Conservation (phyloP, 768 basidiomycete species). For the Galerina sulciceps region DNA sequence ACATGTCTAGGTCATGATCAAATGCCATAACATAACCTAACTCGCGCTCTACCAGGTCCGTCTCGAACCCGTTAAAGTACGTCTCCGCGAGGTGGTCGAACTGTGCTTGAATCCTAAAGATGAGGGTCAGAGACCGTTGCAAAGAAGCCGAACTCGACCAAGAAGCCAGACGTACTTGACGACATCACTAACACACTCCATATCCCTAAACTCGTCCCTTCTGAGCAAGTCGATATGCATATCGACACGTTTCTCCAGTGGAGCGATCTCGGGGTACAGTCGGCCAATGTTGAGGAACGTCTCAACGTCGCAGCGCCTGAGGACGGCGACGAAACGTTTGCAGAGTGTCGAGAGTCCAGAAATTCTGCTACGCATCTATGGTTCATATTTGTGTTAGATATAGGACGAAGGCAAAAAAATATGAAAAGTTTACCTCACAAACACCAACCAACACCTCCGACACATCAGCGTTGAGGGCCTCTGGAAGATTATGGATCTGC, state of each 20-base stretch:
- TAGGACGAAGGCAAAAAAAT: not conserved
- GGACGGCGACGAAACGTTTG: conserved; percentile 86
- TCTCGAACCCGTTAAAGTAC: conserved; percentile 82
- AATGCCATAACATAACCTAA: conserved; percentile 80
- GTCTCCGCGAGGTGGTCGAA: conserved; percentile 92
- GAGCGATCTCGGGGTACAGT: conserved; percentile 81
- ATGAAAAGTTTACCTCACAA: conserved; percentile 69
- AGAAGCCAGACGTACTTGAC: conserved; percentile 57
- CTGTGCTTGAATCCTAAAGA: conserved; percentile 81
- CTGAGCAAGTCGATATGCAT: conserved; percentile 86
- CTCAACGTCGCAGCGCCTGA: conserved; percentile 80
- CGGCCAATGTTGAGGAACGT: conserved; percentile 87
- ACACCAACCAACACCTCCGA: conserved; percentile 91
- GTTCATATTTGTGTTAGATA: not conserved
- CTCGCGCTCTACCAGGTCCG: conserved; percentile 90
- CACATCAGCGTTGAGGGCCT: conserved; percentile 79
- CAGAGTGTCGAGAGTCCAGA: conserved; percentile 81
- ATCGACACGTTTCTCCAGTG: conserved; percentile 91
- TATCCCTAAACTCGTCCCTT: conserved; percentile 89
- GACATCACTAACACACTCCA: conserved; percentile 92
- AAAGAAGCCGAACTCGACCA: not conserved
- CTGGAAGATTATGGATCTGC: conserved; percentile 82
- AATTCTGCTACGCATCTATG: conserved; percentile 82
- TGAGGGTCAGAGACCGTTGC: not conserved
- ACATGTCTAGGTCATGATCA: conserved; percentile 93